Conservation (phyloP, 495 filamentous ascomycete species). For the Opeltia flavorubescens region DNA sequence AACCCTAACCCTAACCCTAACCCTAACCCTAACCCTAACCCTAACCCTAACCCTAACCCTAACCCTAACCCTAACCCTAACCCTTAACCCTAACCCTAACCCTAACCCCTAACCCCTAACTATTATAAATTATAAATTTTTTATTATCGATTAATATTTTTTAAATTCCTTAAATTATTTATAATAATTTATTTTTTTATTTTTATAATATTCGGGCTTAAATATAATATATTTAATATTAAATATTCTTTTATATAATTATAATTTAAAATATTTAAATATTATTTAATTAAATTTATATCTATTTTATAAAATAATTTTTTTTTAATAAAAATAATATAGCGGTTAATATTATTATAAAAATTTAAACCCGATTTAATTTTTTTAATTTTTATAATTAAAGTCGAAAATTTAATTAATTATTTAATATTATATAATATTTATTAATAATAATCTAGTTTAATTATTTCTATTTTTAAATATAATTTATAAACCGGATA, state of each 20-base stretch:
- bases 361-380: conserved; percentile 5
- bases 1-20: no score
- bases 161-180: neutral
- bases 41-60: no score
- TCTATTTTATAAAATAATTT: no score
- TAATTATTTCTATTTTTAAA: no score
- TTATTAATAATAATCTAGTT: conserved; percentile 13
- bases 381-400: conserved; percentile 7
- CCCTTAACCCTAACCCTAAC: no score
- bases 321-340: conserved; percentile 9
- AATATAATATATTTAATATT: neutral
- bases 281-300: neutral
- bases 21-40: no score
- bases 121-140: conserved; percentile 8
- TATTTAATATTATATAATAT: conserved; percentile 14
- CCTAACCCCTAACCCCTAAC: no score
- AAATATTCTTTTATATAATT: neutral
- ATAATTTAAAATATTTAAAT: neutral
- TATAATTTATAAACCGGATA: conserved; percentile 13
- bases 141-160: neutral
- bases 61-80: no score
- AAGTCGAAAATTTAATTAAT: conserved; percentile 3
- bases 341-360: conserved; percentile 17
- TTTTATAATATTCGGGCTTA: neutral
- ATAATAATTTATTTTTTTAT: neutral